Conservation (phyloP, 2,329 filamentous ascomycete genomes). For the Phyllosticta citribraziliensis region DNA sequence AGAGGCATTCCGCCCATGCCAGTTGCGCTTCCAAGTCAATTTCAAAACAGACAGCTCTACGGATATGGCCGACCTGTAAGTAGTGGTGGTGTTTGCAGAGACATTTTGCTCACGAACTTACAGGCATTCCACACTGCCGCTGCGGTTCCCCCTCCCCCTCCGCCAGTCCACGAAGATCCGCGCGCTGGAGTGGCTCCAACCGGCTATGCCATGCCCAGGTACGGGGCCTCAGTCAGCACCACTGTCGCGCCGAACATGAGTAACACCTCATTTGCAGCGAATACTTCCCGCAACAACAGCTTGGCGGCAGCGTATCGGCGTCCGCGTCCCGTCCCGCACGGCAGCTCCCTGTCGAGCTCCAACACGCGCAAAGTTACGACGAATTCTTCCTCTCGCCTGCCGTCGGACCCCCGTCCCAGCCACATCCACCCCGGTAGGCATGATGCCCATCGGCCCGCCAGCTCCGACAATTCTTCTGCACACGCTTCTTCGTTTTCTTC, state of each 20-base stretch:
- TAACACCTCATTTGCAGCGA: background rate
- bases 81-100: background rate
- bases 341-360: background rate
- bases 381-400: background rate
- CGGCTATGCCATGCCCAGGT: background rate
- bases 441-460: background rate
- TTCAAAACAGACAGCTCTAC: constrained; percentile 5
- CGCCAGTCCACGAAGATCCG: background rate
- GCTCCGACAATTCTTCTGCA: background rate
- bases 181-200: background rate
- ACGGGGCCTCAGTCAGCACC: background rate
- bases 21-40: constrained; percentile 1
- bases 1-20: background rate
- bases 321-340: background rate
- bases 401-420: background rate
- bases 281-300: background rate
- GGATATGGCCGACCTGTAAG: constrained; percentile 4
- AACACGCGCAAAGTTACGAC: background rate
- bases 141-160: background rate
- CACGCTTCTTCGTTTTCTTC: background rate
- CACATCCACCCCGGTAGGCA: background rate
- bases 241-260: background rate
- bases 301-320: background rate
- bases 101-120: no score
- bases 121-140: background rate